Base-by-base conservation (phyloP, 2,329 filamentous ascomycete species). In the Biscogniauxia mediterranea region DNA sequence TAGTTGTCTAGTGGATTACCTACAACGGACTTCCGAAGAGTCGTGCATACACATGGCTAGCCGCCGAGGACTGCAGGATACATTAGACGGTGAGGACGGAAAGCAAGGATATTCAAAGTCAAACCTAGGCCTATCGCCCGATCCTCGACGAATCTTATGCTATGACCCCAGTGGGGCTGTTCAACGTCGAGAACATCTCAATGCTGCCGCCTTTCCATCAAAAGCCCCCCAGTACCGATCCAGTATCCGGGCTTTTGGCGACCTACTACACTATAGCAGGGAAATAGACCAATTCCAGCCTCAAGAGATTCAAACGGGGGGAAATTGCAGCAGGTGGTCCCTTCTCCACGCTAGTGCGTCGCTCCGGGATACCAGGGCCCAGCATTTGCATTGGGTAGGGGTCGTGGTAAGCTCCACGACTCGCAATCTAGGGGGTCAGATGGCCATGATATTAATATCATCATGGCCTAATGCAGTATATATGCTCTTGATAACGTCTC, bases 11-110 rank as follows among this genome's bases (percentile, higher is more conserved):
- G 58, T 63, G 57, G 58, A 58, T 46, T 62, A 61, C 50, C 19
- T 59, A 52, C 56, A 38, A 65, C 67, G 66, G 68, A 71, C 63
- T 69, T 70, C 69, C 66, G 68, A 61, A 61, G 59, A 56, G 57
- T 53, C 61, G 63, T 57, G 57, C 56, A 55, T 20, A 55, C 57
- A 54, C 58, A 60, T 64, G 55, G 64, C 64, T 64, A 56, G 61
- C 67, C 63, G 61, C 67, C 61, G 67, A 71, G 59, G 57, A 67
- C 61, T 66, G 67, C 68, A 70, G 66, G 49, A 62, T 62, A 61
- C 60, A 62, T 63, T 53, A 25, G 19, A 56, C 53, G 52, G 53
- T 46, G 55, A 65, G 60, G 57, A 63, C 50, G 61, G 63, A 64
- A 62, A 57, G 60, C 55, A 64, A 49, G 52, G 55, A 53, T 59